Evolutionary conservation across 257 asterid genomes (phyloP).

Genomic region (Mitragyna speciosa): DNA sequence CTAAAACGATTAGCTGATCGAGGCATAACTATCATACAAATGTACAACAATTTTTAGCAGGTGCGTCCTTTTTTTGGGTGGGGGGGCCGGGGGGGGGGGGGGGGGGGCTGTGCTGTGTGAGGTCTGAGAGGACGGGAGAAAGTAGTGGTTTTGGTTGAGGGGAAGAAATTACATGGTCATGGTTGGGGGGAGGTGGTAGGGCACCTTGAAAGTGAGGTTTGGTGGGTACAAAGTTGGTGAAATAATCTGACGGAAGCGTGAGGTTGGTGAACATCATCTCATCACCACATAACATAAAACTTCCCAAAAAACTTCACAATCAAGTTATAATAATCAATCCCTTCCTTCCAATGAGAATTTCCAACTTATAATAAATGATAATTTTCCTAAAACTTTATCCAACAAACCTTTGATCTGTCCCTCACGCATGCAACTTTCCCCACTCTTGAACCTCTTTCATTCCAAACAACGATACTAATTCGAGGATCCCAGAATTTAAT

Average conservation of each 20-base stretch:
- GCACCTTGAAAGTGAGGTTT: background rate
- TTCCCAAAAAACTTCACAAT: no score
- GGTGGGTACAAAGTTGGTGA: constrained; percentile 18
- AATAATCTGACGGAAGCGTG: background rate
- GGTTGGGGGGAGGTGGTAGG: background rate
- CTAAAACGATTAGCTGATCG: no score
- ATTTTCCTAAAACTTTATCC: background rate
- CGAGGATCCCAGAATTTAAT: no score
- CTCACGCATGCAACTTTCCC: background rate
- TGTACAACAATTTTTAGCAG: no score
- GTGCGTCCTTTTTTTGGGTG: no score
- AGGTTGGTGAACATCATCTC: constrained; percentile 4
- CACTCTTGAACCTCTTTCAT: background rate
- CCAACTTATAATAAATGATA: background rate
- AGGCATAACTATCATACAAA: no score
- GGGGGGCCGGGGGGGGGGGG: no score
- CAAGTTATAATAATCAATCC: background rate
- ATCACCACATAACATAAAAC: background rate
- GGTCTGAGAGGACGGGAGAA: no score
- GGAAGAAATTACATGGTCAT: background rate
- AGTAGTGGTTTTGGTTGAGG: no score
- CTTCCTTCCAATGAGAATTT: background rate
- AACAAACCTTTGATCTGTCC: background rate
- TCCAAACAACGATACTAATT: no score
- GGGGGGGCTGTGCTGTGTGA: no score